Percentiles rank a stretch among this genome's conserved stretches.
Evolutionary conservation across 2,329 filamentous ascomycete species (phyloP).

Genomic region (Aspergillus japonicus): DNA sequence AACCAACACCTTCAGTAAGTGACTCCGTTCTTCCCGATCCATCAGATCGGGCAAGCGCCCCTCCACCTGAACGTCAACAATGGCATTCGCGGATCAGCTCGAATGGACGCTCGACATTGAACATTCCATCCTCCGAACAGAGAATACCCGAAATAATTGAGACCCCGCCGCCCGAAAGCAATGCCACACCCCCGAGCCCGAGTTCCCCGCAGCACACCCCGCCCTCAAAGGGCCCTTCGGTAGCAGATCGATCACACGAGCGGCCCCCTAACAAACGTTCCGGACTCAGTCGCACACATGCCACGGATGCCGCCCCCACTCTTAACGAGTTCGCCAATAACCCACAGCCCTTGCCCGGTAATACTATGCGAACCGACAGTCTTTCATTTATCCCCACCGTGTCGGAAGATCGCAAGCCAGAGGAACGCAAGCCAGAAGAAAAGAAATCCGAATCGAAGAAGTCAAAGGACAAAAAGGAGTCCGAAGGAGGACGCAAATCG

Average conservation of each 20-base stretch:
- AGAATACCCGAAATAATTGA: constrained; percentile 61
- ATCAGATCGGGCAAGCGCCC: constrained; percentile 29
- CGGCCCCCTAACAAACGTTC: constrained; percentile 35
- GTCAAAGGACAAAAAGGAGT: constrained; percentile 71
- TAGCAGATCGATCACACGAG: constrained; percentile 27
- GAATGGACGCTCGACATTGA: constrained; percentile 56
- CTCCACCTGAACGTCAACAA: constrained; percentile 42
- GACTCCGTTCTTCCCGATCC: constrained; percentile 30
- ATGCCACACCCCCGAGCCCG: constrained; percentile 23
- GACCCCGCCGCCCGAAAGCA: constrained; percentile 56
- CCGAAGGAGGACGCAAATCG: constrained; percentile 70
- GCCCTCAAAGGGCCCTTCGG: constrained; percentile 44
- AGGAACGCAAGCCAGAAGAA: constrained; percentile 70
- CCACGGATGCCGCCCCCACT: constrained; percentile 48
- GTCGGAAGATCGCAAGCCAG: constrained; percentile 68
- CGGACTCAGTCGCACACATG: constrained; percentile 26
- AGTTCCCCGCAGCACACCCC: constrained; percentile 33
- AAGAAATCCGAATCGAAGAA: constrained; percentile 69
- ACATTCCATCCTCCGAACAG: constrained; percentile 49
- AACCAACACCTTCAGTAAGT: constrained; percentile 26
- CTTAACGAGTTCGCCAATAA: constrained; percentile 65
- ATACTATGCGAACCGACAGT: constrained; percentile 69
- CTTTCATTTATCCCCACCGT: constrained; percentile 78
- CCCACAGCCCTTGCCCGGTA: constrained; percentile 68
- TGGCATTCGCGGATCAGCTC: constrained; percentile 59